phyloP scores from a whole-genome alignment of 352 stramenopile genomes.

The Globisporangium polare region DNA sequence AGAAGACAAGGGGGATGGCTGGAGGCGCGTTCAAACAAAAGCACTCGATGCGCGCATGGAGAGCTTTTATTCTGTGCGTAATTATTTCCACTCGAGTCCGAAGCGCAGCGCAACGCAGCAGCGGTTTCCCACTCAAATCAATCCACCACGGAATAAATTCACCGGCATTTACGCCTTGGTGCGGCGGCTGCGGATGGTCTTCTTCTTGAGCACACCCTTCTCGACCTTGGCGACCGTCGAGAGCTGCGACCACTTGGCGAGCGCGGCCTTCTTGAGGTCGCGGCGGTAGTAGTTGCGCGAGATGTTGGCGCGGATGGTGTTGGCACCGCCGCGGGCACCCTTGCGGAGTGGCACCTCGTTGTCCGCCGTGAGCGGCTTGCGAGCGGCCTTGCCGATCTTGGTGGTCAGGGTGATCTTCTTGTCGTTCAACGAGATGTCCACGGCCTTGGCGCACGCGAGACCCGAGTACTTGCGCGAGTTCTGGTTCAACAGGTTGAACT shows the following conservation, averaged over 20 bases:
- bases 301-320: conserved; percentile 88
- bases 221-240: conserved; percentile 86
- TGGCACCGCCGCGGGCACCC: conserved; percentile 72
- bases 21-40: conserved; percentile 10
- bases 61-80: conserved; percentile 21
- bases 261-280: conserved; percentile 81
- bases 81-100: conserved; percentile 47
- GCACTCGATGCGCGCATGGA: conserved; percentile 16
- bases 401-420: conserved; percentile 85
- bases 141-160: conserved; percentile 10
- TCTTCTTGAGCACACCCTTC: conserved; percentile 86
- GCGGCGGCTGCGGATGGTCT: conserved; percentile 78
- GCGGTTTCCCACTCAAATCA: conserved; percentile 1
- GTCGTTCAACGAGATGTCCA: conserved; percentile 88
- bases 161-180: conserved; percentile 61
- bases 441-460: conserved; percentile 91
- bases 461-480: conserved; percentile 97
- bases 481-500: conserved; percentile 94
- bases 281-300: conserved; percentile 87
- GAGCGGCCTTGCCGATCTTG: conserved; percentile 70
- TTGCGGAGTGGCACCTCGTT: conserved; percentile 81
- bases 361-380: conserved; percentile 68
- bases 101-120: not conserved
- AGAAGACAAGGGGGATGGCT: not conserved
- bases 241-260: conserved; percentile 84